Evolutionary conservation across 2,329 filamentous ascomycete species (phyloP).

Genomic region (Leptodontidium sp.): DNA sequence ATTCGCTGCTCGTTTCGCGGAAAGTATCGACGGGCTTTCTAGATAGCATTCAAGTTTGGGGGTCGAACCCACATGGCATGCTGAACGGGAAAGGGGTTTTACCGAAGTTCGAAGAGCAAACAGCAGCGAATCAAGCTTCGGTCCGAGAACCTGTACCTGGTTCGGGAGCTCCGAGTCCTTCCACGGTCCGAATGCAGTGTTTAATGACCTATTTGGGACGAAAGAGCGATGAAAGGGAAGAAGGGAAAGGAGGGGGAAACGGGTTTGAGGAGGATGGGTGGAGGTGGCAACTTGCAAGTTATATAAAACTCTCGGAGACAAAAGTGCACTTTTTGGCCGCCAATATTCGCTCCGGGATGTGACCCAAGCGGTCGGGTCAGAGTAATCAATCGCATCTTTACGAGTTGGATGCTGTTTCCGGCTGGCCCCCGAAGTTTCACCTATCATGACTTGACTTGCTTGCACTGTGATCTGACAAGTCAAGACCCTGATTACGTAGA

Average conservation of each 20-base stretch:
- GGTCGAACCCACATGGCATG: constrained; percentile 10
- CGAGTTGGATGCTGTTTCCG: background rate
- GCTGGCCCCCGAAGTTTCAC: background rate
- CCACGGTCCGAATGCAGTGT: constrained; percentile 1
- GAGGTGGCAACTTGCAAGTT: constrained; percentile 1
- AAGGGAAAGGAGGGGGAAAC: background rate
- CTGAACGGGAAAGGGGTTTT: background rate
- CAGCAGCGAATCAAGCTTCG: background rate
- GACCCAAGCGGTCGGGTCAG: background rate
- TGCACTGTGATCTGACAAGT: constrained; percentile 8
- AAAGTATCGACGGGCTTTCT: background rate
- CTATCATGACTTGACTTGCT: background rate
- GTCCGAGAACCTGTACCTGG: constrained; percentile 6
- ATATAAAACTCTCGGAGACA: background rate
- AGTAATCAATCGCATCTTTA: constrained; percentile 7
- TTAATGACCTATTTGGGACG: background rate
- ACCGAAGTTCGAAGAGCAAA: background rate
- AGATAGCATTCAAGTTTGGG: background rate
- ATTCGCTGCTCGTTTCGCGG: background rate
- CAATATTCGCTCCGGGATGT: background rate
- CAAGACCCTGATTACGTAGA: constrained; percentile 4
- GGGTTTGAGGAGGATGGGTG: background rate
- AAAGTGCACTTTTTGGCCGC: constrained; percentile 16
- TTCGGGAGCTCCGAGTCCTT: constrained; percentile 1
- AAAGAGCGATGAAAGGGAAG: background rate